Evolutionary conservation across 345 rosid species (phyloP).

Genomic region (Camelina laxa): DNA sequence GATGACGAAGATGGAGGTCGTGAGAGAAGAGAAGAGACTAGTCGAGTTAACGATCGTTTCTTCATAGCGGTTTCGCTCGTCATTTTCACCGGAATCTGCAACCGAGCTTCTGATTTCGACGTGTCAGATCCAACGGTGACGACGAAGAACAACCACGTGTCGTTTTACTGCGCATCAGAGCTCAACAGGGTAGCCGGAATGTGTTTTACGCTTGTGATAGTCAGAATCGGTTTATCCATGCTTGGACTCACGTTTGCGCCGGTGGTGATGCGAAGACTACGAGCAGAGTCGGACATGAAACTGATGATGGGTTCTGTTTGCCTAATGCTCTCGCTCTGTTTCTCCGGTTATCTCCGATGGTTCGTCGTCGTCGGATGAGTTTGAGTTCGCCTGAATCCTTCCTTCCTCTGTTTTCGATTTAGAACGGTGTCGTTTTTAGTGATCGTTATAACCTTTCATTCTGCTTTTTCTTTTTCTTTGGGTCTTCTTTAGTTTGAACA

Average conservation of each 20-base stretch:
- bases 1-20: background rate
- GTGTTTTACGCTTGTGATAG: background rate
- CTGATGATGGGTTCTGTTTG: background rate
- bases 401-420: background rate
- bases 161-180: background rate
- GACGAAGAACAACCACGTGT: background rate
- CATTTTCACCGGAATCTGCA: conserved; percentile 2
- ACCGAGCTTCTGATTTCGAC: background rate
- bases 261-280: background rate
- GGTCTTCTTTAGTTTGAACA: background rate
- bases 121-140: background rate
- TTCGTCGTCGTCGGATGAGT: conserved; percentile 8
- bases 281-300: background rate
- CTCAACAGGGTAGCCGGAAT: background rate
- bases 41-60: conserved; percentile 8
- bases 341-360: background rate
- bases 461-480: too few species aligned
- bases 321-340: background rate
- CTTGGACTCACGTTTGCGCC: background rate
- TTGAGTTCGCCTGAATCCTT: background rate
- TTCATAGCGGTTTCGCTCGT: background rate
- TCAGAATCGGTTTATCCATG: background rate
- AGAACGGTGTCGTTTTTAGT: background rate
- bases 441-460: background rate
- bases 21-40: background rate